Conservation (phyloP, 805 yeast genomes). For the Sugiyamaella americana region DNA sequence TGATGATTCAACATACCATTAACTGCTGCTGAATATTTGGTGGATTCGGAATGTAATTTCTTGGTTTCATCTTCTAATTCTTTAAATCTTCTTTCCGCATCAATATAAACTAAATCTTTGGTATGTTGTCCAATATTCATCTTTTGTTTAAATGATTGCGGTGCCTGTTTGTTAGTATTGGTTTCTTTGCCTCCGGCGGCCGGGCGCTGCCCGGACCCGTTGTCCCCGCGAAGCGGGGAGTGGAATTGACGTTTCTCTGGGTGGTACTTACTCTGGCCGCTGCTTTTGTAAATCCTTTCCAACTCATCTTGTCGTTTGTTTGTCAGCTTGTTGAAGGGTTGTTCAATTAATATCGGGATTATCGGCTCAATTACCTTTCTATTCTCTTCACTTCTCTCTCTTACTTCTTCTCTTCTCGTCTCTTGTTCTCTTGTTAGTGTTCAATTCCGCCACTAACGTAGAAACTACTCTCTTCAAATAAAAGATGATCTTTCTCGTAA, state of each 20-base stretch:
- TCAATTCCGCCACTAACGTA: too few species aligned
- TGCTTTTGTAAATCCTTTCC: conserved; percentile 80
- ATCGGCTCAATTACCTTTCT: too few species aligned
- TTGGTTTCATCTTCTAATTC: conserved; percentile 87
- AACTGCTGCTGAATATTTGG: conserved; percentile 84
- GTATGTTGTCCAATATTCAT: conserved; percentile 64
- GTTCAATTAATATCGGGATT: too few species aligned
- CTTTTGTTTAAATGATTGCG: conserved; percentile 86
- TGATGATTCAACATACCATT: conserved; percentile 92
- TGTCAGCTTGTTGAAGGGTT: too few species aligned
- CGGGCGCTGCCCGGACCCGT: not conserved
- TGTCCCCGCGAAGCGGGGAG: not conserved
- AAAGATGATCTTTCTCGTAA: too few species aligned
- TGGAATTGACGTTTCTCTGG: not conserved
- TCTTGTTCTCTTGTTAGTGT: too few species aligned
- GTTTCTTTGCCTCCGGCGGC: not conserved
- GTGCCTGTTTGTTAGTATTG: conserved; percentile 45
- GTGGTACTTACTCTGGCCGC: conserved; percentile 47
- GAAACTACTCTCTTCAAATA: too few species aligned
- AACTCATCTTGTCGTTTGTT: conserved; percentile 62
- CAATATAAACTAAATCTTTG: conserved; percentile 83
- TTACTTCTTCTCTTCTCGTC: too few species aligned
- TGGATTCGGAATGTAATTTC: conserved; percentile 82
- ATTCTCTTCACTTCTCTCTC: too few species aligned
- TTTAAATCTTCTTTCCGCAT: conserved; percentile 94